Conservation (phyloP, 164 flowering plant genomes). For the Umbellularia californica region DNA sequence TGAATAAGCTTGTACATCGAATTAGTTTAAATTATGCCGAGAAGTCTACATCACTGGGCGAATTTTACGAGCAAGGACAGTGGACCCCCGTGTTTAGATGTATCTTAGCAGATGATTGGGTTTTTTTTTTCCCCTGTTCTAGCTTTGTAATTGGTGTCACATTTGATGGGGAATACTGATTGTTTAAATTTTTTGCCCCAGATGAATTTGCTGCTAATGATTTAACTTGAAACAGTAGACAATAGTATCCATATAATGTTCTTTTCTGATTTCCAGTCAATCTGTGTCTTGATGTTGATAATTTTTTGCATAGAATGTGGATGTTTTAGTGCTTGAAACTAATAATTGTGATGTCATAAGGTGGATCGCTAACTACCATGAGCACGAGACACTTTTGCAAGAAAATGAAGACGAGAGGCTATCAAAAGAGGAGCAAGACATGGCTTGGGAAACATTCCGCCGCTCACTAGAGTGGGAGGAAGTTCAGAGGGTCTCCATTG, state of each 20-base stretch:
- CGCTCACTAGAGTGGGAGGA: constrained; percentile 80
- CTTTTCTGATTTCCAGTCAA: background rate
- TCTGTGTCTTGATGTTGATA: background rate
- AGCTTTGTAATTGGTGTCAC: too few species aligned
- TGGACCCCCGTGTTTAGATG: too few species aligned
- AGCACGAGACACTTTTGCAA: constrained; percentile 92
- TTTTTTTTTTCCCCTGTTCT: too few species aligned
- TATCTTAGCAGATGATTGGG: too few species aligned
- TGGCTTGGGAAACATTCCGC: constrained; percentile 89
- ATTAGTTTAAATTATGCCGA: too few species aligned
- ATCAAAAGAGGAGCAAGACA: constrained; percentile 93
- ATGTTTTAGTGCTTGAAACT: background rate
- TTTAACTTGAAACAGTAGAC: too few species aligned
- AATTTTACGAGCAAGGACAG: too few species aligned
- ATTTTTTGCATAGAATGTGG: background rate
- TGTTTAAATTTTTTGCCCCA: too few species aligned
- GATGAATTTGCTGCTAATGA: too few species aligned
- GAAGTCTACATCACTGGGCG: too few species aligned
- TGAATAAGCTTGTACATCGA: too few species aligned
- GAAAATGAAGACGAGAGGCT: constrained; percentile 98
- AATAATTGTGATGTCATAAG: constrained; percentile 27
- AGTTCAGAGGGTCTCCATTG: constrained; percentile 50
- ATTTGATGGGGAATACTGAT: too few species aligned
- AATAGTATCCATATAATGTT: background rate
- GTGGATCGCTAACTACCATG: constrained; percentile 93